Base-by-base conservation (phyloP, 164 flowering plant genomes). In the Brasenia schreberi region DNA sequence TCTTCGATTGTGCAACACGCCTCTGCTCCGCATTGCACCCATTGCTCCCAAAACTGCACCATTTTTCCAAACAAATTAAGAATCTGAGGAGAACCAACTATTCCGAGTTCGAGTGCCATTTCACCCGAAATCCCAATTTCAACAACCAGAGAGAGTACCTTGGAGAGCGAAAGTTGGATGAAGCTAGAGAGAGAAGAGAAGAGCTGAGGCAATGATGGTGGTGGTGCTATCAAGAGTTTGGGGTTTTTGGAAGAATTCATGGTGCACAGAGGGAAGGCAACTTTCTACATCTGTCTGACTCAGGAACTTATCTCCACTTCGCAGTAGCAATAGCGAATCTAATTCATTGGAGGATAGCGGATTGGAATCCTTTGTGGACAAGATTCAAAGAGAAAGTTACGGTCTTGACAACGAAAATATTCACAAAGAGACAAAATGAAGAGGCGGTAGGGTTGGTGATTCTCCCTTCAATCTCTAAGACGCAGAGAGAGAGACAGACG, bases 161-260 rank as follows among this genome's bases (percentile, higher is more conserved):
- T 45, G 53, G 53, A 45, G 12, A 45, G 53, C 11, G 53, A 45
- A 12, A 45, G 53, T 12, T 45, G 53, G 53, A 60, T 60, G 9
- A 60, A 60, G 63, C 63, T 10, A 60, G 63, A 60, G 7, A 60
- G 7, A n/a, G 63, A 60, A 60, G 63, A 60, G n/a, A 19, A 7
- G n/a, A 60, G n/a, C 11, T 60, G 9, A 19, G 19, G 62, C 6
- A 60, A 60, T 16, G 62, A 7, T 19, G 7, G 62, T 16, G 62
- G 23, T 17, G 62, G 17, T 17, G 62, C 23, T 60, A 7, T 19
- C 18, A n/a, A n/a, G n/a, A n/a, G 27, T 23, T 23, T 23, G 27
- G 63, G 27, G 27, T 2, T 18, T 60, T 60, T 60, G 19, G 2
- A n/a, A 17, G 63, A 60, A 60, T 60, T 18, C 63, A 60, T 60